Percentiles rank a stretch among this genome's conserved stretches.
Conservation (phyloP, 257 asterid species). For the Gentiana straminea region DNA sequence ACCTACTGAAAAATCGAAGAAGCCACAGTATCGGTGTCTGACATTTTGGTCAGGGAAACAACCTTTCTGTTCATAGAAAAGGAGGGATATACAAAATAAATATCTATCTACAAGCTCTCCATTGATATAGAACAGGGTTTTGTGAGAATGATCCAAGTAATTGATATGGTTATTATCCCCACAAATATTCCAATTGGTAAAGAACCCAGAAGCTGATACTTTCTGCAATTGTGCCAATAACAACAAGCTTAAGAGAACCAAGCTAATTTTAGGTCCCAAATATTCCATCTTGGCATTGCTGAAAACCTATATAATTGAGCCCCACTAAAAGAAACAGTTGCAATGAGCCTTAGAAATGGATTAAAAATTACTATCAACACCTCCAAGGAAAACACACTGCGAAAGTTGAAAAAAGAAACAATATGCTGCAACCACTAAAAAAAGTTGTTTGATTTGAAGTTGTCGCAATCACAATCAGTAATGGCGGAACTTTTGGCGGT, state of each 20-base stretch:
- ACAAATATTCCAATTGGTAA: constrained; percentile 34
- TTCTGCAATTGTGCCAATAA: constrained; percentile 32
- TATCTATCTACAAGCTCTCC: constrained; percentile 47
- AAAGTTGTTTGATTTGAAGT: background rate
- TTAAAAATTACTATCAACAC: constrained; percentile 9
- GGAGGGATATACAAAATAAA: constrained; percentile 52
- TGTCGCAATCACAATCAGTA: background rate
- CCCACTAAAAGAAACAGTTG: constrained; percentile 19
- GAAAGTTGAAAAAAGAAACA: background rate
- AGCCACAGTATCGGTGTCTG: constrained; percentile 33
- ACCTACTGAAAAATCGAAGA: constrained; percentile 39
- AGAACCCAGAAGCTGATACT: constrained; percentile 33
- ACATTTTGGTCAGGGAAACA: constrained; percentile 28
- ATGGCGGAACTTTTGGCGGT: background rate
- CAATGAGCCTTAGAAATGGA: constrained; percentile 14
- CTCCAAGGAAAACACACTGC: constrained; percentile 8
- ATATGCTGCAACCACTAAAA: background rate
- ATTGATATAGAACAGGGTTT: constrained; percentile 42
- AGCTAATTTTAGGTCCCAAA: constrained; percentile 30
- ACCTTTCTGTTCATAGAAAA: constrained; percentile 21
- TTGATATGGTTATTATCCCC: constrained; percentile 34
- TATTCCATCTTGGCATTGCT: constrained; percentile 32
- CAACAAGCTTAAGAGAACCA: constrained; percentile 24
- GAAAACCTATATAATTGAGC: constrained; percentile 7
- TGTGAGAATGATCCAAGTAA: constrained; percentile 28